A percentile compares a stretch with the other conserved stretches of the same genome.
phyloP scores from a whole-genome alignment of 169 alveolate genomes.

The Plasmodium vivax region DNA sequence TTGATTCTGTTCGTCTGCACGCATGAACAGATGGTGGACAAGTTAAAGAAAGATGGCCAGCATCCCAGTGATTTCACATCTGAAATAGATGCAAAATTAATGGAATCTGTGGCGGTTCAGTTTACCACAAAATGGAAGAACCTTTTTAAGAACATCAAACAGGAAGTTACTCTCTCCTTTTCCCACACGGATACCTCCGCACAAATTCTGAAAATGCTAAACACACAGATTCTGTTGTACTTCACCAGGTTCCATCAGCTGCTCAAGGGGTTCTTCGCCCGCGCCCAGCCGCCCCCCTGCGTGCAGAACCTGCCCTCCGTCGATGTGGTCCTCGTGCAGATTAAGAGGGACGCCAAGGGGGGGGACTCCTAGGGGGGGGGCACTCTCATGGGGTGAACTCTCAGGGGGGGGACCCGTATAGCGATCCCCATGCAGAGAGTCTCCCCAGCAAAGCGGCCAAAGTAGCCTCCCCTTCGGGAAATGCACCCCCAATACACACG shows the following conservation, averaged over 20 bases:
- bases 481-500: background rate
- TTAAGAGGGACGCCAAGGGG: slow-evolving; percentile 28
- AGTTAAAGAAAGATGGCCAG: background rate
- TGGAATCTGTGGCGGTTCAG: slow-evolving; percentile 44
- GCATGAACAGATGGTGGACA: slow-evolving; percentile 23
- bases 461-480: background rate
- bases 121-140: slow-evolving; percentile 48
- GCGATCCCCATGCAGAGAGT: background rate
- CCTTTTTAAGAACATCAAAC: slow-evolving; percentile 14
- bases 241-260: slow-evolving; percentile 49
- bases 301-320: slow-evolving; percentile 49
- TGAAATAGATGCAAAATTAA: slow-evolving; percentile 70
- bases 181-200: slow-evolving; percentile 30
- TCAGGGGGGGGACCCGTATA: background rate
- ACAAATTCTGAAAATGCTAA: slow-evolving; percentile 27
- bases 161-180: slow-evolving; percentile 43
- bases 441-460: background rate
- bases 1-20: slow-evolving; percentile 43
- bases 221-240: slow-evolving; percentile 50
- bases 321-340: slow-evolving; percentile 45
- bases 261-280: slow-evolving; percentile 6
- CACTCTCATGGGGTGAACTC: background rate
- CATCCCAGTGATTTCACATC: slow-evolving; percentile 34
- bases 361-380: background rate
- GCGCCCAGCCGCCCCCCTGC: slow-evolving; percentile 5